Evolutionary conservation across 1,284 basidiomycete species (phyloP), one percentile per base, ranked within the genome.

Genomic region (Cutaneotrichosporon dermatis): DNA sequence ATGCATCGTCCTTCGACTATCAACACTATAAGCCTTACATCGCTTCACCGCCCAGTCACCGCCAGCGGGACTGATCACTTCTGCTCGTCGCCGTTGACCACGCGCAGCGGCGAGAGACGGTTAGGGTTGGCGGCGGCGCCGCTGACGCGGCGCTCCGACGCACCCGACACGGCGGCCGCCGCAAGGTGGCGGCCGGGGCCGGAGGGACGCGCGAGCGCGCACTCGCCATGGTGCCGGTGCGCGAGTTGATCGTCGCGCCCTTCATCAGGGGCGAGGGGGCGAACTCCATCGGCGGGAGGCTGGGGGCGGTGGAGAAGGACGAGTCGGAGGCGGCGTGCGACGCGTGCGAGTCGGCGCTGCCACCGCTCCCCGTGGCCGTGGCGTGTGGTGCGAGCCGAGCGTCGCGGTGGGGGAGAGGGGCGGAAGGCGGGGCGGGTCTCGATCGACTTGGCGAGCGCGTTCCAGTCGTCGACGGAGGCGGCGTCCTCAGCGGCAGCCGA

Each of bases 401-500:
- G 71, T 66, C 16, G 73, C 66, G 37, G 69, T 66, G 52, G 75
- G 70, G 35, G 70, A 73, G 61, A 75, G 12, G 73, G 69, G 39
- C 72, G 59, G 69, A 76, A 76, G n/a, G 69, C 74, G 4, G 75
- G 75, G 44, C 66, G 65, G 13, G 54, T 36, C 25, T 65, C 64
- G 13, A 76, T 63, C 46, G 68, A 64, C 41, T 68, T 54, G 43
- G 69, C 62, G 33, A 76, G 68, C 48, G 62, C 54, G 42, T 66
- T 67, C 75, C 75, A 76, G 57, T 74, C 74, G n/a, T 54, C 55
- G 3, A 58, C 51, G 34, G 36, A 7, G 6, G 68, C 65, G 6
- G 62, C 58, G 45, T 60, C 57, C 5, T 52, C 43, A 6, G 57
- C 60, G 4, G 63, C 53, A n/a, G 34, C 15, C 13, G 59, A 48